Evolutionary conservation across 768 basidiomycete species (phyloP), one percentile per base, ranked within the genome.

Genomic region (Serpula lacrymans): DNA sequence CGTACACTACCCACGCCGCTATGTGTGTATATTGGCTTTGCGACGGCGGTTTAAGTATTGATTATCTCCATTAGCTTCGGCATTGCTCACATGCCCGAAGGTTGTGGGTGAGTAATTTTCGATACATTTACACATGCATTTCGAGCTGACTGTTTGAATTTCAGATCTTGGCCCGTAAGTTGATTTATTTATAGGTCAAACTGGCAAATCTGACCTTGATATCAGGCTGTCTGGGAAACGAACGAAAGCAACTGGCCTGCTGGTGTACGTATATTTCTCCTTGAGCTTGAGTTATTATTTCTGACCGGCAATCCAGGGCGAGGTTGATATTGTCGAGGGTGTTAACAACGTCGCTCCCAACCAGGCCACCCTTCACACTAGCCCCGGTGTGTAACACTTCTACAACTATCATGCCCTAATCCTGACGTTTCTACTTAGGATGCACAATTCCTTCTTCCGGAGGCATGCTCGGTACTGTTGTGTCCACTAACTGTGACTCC

Each of bases 261-360:
- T 25, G 43, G 52, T n/a, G 60, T 60, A 44, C 6, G 53, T 7
- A 37, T 12, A n/a, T 13, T 5, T 27, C 16, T 20, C 6, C 5
- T n/a, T 42, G 14, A 17, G 17, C 14, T 7, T 10, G n/a, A 27
- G 6, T 1, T 3, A n/a, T 3, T 20, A 18, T 2, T 0, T 27
- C 42, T 39, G 24, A 59, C 27, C 2, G 33, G 5, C 26, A 43
- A 13, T 36, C 5, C 23, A 60, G 59, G 59, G 61, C 14, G 59
- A 60, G 26, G 34, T 63, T 5, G 59, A 63, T 32, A 60, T 63
- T 6, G 48, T 60, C 6, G 59, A 60, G n/a, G n/a, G 53, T 29
- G 75, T 77, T 16, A 78, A 78, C 49, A 68, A 75, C 51, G 58
- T 68, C 47, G 57, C 60, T 6, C 64, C 70, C 3, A 72, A 77